Evolutionary conservation across 257 asterid genomes (phyloP).

Genomic region (Primulina huaijiensis): DNA sequence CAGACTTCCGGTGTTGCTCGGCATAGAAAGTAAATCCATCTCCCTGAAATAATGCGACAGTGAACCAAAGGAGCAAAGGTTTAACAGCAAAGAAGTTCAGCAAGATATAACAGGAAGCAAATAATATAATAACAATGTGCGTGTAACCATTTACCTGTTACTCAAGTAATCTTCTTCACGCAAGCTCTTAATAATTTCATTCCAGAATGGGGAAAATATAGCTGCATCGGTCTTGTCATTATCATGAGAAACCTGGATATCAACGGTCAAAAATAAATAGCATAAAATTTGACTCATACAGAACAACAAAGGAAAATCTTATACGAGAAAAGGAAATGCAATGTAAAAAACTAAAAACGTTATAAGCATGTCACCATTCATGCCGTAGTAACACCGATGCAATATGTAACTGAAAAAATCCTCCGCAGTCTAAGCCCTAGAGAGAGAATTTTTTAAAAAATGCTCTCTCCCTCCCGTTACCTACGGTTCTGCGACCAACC

Average conservation of each 20-base stretch:
- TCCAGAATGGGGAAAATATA: slow-evolving; percentile 94
- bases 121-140: slow-evolving; percentile 9
- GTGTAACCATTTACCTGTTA: slow-evolving; percentile 55
- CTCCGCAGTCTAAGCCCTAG: too few species aligned
- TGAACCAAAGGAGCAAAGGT: slow-evolving; percentile 4
- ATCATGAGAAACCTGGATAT: slow-evolving; percentile 50
- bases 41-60: slow-evolving; percentile 48
- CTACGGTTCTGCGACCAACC: too few species aligned
- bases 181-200: slow-evolving; percentile 86
- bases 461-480: too few species aligned
- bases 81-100: slow-evolving; percentile 4
- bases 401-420: too few species aligned
- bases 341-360: background rate
- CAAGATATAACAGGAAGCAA: slow-evolving; percentile 12
- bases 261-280: slow-evolving; percentile 26
- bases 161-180: slow-evolving; percentile 97
- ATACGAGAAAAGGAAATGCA: background rate
- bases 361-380: too few species aligned
- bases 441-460: too few species aligned
- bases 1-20: slow-evolving; percentile 89
- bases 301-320: background rate
- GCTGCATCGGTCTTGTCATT: slow-evolving; percentile 74
- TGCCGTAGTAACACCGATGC: too few species aligned
- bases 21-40: slow-evolving; percentile 98
- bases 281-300: background rate